These are phyloP conservation scores for Catharanthus roseus DNA, from an alignment of 257 asterid genomes.

Conservation along the genomic window DNA sequence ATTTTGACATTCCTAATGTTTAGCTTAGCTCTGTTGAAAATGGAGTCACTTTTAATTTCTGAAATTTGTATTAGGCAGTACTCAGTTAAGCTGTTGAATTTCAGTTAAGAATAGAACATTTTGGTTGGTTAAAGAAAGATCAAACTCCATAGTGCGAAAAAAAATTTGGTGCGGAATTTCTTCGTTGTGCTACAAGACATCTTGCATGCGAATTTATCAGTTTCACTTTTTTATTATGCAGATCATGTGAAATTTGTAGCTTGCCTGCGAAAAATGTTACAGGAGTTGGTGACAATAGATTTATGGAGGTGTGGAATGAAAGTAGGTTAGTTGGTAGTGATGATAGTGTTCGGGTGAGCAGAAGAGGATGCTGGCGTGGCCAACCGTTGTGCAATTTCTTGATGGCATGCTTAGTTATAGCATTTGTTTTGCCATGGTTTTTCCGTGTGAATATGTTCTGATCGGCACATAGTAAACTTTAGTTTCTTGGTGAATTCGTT, in stretches of 20 bases:
- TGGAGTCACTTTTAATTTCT: too few relatives aligned
- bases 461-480: neutral
- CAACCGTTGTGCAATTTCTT: slow-evolving; percentile 68
- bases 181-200: neutral
- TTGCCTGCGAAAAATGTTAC: slow-evolving; percentile 49
- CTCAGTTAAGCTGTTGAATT: too few relatives aligned
- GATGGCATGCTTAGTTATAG: slow-evolving; percentile 68
- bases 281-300: slow-evolving; percentile 37
- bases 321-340: slow-evolving; percentile 15
- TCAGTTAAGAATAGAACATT: too few relatives aligned
- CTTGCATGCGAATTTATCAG: neutral
- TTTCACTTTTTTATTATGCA: slow-evolving; percentile 22
- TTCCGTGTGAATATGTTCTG: slow-evolving; percentile 60
- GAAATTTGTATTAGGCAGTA: too few relatives aligned
- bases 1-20: too few relatives aligned
- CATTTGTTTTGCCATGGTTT: slow-evolving; percentile 79
- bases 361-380: slow-evolving; percentile 51
- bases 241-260: slow-evolving; percentile 81
- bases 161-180: too few relatives aligned
- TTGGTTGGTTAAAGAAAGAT: too few relatives aligned
- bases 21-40: too few relatives aligned
- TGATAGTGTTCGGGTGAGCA: slow-evolving; percentile 17
- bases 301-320: slow-evolving; percentile 76
- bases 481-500: neutral
- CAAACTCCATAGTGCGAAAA: too few relatives aligned